Base-by-base conservation (phyloP, 495 filamentous ascomycete species). In the Letharia columbiana region DNA sequence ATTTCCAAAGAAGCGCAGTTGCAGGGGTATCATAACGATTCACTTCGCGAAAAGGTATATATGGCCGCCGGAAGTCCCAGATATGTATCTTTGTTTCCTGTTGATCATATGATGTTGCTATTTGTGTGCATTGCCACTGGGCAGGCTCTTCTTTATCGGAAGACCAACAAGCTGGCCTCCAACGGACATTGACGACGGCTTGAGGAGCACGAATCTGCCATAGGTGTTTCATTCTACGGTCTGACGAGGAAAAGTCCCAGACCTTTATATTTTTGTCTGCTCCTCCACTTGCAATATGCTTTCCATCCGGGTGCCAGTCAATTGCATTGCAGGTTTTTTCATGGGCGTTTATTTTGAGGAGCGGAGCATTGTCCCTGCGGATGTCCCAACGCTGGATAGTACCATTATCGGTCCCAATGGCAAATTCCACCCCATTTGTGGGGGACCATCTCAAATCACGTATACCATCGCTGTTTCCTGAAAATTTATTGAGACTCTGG, bases 241-340 rank as follows among this genome's bases (percentile, higher is more conserved):
- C 87, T 39, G 86, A 84, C 39, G 84, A 85, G n/a, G 83, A 80
- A 71, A 97, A 83, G 74, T 98, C 91, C 95, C 95, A 98, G 42
- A 98, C 86, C 84, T 92, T 87, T 69, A 96, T 89, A 61, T 86
- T 88, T 67, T 86, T 85, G 73, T 98, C 94, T 35, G 83, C 80
- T 47, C 92, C 89, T 35, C 89, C 91, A 72, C 91, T 96, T 47
- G 89, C 86, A 20, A 96, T 79, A 74, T 98, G 90, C 66, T 89
- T 89, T 40, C 94, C 94, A 74, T 97, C 93, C 2, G 91, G 91
- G 73, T 98, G 94, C 94, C 95, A 98, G 69, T 96, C 91, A 59
- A 98, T 86, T 7, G 90, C 82, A 65, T 84, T 87, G 71, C 89
- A 96, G 0, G 87, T 83, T 52, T 86, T 88, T 69, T 89, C 83